A percentile compares a stretch with the other conserved stretches of the same genome.
Conservation (phyloP, 768 basidiomycete genomes). For the Naganishia kalamii region DNA sequence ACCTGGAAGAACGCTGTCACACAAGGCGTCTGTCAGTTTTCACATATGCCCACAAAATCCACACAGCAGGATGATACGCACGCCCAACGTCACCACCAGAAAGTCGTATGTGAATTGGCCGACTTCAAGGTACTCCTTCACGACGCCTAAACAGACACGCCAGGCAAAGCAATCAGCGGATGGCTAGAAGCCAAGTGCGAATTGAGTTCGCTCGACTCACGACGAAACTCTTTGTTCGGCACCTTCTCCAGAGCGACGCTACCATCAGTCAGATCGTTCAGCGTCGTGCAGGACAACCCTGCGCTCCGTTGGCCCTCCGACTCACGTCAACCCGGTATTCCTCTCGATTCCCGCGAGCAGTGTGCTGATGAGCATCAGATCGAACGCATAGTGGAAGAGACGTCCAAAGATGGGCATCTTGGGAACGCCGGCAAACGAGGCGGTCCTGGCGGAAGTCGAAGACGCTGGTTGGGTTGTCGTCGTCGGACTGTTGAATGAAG, state of each 20-base stretch:
- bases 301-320: conserved; percentile 13
- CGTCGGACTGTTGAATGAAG: too few relatives aligned
- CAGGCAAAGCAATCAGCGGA: too few relatives aligned
- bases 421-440: too few relatives aligned
- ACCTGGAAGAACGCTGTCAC: background rate
- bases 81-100: conserved; percentile 74
- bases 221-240: conserved; percentile 80
- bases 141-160: conserved; percentile 56
- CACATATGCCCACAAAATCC: background rate
- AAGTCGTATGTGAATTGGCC: conserved; percentile 85
- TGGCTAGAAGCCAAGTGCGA: too few relatives aligned
- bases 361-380: conserved; percentile 70
- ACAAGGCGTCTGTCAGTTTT: background rate
- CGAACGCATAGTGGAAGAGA: conserved; percentile 66
- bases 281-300: background rate
- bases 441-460: too few relatives aligned
- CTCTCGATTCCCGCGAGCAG: conserved; percentile 79
- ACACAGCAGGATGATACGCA: conserved; percentile 47
- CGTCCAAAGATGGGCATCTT: conserved; percentile 58
- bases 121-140: conserved; percentile 71
- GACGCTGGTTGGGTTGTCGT: too few relatives aligned
- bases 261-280: background rate
- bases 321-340: conserved; percentile 78
- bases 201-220: conserved; percentile 50
- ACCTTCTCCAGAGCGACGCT: conserved; percentile 71